Conservation (phyloP, 257 asterid species). For the Thymus mandschuricus region DNA sequence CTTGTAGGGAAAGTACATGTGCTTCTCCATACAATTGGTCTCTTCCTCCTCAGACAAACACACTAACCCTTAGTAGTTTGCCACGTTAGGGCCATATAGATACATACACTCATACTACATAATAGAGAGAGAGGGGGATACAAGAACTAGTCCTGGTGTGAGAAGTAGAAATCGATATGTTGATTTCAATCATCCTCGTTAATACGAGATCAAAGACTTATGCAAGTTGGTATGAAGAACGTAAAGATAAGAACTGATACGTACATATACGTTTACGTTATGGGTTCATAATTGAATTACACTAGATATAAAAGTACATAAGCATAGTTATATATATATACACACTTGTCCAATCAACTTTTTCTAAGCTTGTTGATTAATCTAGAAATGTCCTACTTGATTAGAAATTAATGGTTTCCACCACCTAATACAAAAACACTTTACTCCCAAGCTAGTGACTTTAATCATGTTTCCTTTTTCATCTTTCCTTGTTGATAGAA, state of each 20-base stretch:
- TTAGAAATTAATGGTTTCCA: conserved; percentile 55
- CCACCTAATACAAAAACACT: conserved; percentile 51
- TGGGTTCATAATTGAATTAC: neutral
- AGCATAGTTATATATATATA: no score
- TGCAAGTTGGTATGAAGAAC: no score
- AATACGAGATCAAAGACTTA: no score
- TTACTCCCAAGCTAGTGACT: conserved; percentile 28
- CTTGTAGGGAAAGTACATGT: conserved; percentile 46
- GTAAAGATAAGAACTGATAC: neutral
- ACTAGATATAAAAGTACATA: neutral
- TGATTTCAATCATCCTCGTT: no score
- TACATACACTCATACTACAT: neutral
- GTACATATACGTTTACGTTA: neutral
- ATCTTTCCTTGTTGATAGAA: conserved; percentile 60
- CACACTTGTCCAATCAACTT: conserved; percentile 45
- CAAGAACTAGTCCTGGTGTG: no score
- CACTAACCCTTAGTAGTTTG: conserved; percentile 18
- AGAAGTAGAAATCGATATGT: no score
- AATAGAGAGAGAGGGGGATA: no score
- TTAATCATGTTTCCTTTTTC: conserved; percentile 57
- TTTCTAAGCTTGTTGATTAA: conserved; percentile 45
- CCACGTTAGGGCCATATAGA: conserved; percentile 6
- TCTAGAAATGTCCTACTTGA: conserved; percentile 45
- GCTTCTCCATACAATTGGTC: conserved; percentile 33
- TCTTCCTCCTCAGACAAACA: conserved; percentile 23